Base-by-base conservation (phyloP, 495 filamentous ascomycete genomes). In the Tuber borchii region DNA sequence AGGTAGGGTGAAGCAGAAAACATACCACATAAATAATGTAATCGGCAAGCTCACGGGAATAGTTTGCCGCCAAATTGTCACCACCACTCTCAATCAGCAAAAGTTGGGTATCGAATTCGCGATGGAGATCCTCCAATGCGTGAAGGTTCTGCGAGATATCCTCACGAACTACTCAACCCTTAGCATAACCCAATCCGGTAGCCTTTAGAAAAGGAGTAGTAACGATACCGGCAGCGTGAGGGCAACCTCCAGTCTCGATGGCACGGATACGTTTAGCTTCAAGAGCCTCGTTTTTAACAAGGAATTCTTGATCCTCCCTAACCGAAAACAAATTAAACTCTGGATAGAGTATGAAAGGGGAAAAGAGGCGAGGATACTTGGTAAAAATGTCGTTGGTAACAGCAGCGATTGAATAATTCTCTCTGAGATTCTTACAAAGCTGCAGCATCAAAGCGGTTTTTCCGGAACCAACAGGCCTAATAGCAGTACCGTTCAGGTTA, bases 331-430 rank as follows among this genome's bases (percentile, higher is more conserved):
- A 48, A 70, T 75, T 74, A 74, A 70, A 76, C 43, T 20, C 14
- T 65, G 2, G 56, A 19, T 65, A 34, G n/a, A 65, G 56, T 34
- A 37, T 75, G 26, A 14, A 39, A 37, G 22, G n/a, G 37, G 70
- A n/a, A 39, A 26, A 43, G 44, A 4, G 19, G 20, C 73, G 46
- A 61, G 14, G 51, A n/a, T 82, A 88, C 87, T 88, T 87, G 40
- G 95, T 98, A 88, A 99, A 99, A 87, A 98, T 98, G 86, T 99
- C 95, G 87, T 99, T 99, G 43, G 95, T 99, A 4, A 99, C 94
- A 56, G 94, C 95, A 6, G 95, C 95, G 79, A 99, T 91, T 81
- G 90, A 93, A 87, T 93, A 93, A 40, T 88, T 83, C 70, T 89
- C 85, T 45, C 95, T 90, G 3, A 99, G 89, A 43, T 90, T 90